phyloP scores from a whole-genome alignment of 768 basidiomycete species.

The Pulveroboletus sp. region DNA sequence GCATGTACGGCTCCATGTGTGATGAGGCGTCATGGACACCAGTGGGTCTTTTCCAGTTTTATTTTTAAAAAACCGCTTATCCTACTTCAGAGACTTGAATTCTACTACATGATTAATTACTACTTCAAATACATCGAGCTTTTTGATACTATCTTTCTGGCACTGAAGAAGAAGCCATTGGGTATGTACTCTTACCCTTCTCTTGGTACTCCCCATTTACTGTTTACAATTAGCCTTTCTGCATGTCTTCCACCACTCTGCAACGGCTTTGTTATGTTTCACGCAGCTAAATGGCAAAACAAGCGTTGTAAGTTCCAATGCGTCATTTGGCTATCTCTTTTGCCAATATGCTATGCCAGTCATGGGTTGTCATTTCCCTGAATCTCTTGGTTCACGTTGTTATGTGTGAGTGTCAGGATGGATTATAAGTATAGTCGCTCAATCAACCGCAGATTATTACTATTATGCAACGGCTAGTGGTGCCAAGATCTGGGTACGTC shows the following conservation, averaged over 20 bases:
- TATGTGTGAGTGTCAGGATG: conserved; percentile 73
- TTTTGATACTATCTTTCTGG: conserved; percentile 94
- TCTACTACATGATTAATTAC: conserved; percentile 99
- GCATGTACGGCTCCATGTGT: conserved; percentile 77
- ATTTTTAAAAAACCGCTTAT: conserved; percentile 2
- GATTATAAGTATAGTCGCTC: neutral
- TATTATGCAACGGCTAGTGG: conserved; percentile 98
- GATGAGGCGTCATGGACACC: conserved; percentile 75
- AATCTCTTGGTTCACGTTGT: conserved; percentile 93
- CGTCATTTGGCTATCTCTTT: neutral
- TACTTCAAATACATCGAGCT: conserved; percentile 98
- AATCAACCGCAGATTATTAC: conserved; percentile 74
- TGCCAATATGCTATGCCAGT: conserved; percentile 44
- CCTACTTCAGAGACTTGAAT: conserved; percentile 68
- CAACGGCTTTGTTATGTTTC: conserved; percentile 92
- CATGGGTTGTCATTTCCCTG: conserved; percentile 91
- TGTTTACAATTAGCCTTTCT: conserved; percentile 65
- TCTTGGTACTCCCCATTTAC: conserved; percentile 1
- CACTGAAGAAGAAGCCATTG: conserved; percentile 96
- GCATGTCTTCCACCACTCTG: conserved; percentile 99
- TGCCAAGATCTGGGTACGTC: conserved; percentile 86
- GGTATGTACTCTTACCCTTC: conserved; percentile 45
- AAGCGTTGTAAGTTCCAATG: conserved; percentile 64
- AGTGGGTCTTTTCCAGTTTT: conserved; percentile 44
- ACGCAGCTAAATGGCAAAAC: conserved; percentile 93